phyloP scores from a whole-genome alignment of 805 yeast genomes.

The Yamadazyma insecticola region DNA sequence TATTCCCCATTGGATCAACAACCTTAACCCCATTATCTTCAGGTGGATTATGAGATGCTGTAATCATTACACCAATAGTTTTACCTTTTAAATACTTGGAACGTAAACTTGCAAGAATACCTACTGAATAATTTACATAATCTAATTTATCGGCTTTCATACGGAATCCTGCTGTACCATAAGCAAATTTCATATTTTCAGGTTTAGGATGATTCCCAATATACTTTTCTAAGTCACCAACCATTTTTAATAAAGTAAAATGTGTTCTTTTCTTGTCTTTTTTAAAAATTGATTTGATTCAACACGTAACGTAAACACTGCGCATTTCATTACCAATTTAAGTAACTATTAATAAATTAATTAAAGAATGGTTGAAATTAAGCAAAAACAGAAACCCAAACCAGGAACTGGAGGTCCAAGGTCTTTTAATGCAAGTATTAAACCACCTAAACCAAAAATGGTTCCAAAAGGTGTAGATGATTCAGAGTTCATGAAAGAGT shows the following conservation, averaged over 20 bases:
- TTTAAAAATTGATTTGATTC: too few species aligned
- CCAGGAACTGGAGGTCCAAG: slow-evolving; percentile 5
- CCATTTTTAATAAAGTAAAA: too few species aligned
- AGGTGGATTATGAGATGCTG: slow-evolving; percentile 94
- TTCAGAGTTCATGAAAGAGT: slow-evolving; percentile 30
- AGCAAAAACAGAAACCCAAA: slow-evolving; percentile 7
- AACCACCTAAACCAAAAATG: slow-evolving; percentile 7
- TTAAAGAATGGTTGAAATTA: background rate
- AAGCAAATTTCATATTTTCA: slow-evolving; percentile 24
- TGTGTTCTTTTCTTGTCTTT: too few species aligned
- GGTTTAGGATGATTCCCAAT: slow-evolving; percentile 10
- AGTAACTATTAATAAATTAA: too few species aligned
- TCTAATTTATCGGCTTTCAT: slow-evolving; percentile 65
- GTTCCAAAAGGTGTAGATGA: slow-evolving; percentile 12
- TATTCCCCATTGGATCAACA: slow-evolving; percentile 90
- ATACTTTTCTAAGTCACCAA: too few species aligned
- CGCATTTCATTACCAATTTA: too few species aligned
- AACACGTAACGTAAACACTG: too few species aligned
- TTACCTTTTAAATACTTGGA: slow-evolving; percentile 66
- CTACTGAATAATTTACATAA: slow-evolving; percentile 79
- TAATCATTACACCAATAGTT: slow-evolving; percentile 91
- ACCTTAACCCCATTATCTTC: slow-evolving; percentile 86
- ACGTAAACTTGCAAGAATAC: slow-evolving; percentile 76
- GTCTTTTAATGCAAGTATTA: slow-evolving; percentile 3
- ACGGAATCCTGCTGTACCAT: slow-evolving; percentile 98